These are phyloP conservation scores for Cryphonectria radicalis DNA, from an alignment of 2,329 filamentous ascomycete species.

Conservation along the genomic window DNA sequence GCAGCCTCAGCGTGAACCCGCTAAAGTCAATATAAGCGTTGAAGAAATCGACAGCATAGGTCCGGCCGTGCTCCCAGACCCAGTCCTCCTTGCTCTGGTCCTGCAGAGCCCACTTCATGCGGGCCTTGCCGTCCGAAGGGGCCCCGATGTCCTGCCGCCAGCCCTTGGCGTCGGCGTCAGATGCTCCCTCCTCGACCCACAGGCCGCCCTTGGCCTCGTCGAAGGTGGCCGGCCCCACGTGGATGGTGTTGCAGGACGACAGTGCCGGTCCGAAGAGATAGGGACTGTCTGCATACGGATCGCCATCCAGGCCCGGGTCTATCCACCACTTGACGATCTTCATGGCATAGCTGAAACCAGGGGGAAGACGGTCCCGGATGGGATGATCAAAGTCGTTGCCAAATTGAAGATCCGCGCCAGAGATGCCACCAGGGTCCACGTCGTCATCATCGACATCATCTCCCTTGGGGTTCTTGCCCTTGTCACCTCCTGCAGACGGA, in stretches of 20 bases:
- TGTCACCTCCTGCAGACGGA: conserved; percentile 27
- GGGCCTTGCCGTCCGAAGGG: conserved; percentile 55
- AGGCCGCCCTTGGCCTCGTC: conserved; percentile 55
- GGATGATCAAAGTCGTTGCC: conserved; percentile 95
- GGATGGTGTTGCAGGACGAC: conserved; percentile 77
- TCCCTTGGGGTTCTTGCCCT: conserved; percentile 33
- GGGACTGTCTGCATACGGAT: conserved; percentile 84
- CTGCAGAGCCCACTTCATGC: conserved; percentile 64
- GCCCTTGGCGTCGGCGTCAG: conserved; percentile 58
- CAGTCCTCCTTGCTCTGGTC: conserved; percentile 54
- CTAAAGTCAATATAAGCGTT: conserved; percentile 90
- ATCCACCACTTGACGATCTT: conserved; percentile 88
- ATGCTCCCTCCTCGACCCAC: conserved; percentile 69
- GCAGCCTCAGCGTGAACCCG: conserved; percentile 72
- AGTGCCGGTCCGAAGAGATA: conserved; percentile 84
- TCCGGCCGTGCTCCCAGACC: conserved; percentile 58
- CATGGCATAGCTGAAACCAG: conserved; percentile 83
- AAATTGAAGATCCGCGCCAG: conserved; percentile 78
- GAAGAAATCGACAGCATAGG: conserved; percentile 72
- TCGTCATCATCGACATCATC: conserved; percentile 29
- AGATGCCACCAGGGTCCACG: conserved; percentile 53
- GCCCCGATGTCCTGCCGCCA: conserved; percentile 52
- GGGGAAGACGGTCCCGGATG: conserved; percentile 82
- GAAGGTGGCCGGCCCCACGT: conserved; percentile 61
- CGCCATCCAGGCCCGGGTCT: conserved; percentile 87